Base-by-base conservation (phyloP, 2,329 filamentous ascomycete species). In the Claviceps spartinae region DNA sequence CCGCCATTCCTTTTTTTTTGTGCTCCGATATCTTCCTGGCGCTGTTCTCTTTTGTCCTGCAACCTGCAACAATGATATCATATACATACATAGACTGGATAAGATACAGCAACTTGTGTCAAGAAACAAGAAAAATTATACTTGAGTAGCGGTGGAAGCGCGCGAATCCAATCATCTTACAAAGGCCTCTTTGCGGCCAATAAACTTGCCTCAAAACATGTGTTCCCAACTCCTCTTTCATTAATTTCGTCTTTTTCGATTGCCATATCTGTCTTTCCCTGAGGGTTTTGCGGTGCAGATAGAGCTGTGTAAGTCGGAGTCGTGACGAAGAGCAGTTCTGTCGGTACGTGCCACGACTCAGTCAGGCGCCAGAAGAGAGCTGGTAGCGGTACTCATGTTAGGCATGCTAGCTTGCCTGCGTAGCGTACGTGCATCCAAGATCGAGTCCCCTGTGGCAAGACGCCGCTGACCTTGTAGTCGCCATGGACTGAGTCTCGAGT, bases 361-460 rank as follows among this genome's bases (percentile, higher is more conserved):
- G 11, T 34, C 30, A 34, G 30, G 30, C 30, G 9, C 30, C 9
- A 34, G 9, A 34, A 34, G 9, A 34, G 30, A 34, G 4, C 11
- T 34, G 30, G 30, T 34, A 34, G 37, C 6, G 14, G 20, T 26
- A 8, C 30, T 11, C 8, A 52, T 38, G 8, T 49, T 38, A 5
- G 51, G 51, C 51, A 52, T 44, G 41, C 51, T 52, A 30, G n/a
- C 18, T 24, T 42, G 51, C 36, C 41, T 26, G 14, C 30, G 47
- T n/a, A 43, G 26, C 30, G 18, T 20, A 14, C 38, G 16, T 2
- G 30, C 47, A 18, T 26, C 6, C 5, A 24, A 11, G 4, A 8
- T 30, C 9, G 30, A 14, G 13, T 22, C 14, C 37, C 47, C 40
- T 22, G 26, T 9, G 30, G 24, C 42, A 5, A 45, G 20, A 5